These are phyloP conservation scores for Hypholoma fasciculare DNA, from an alignment of 768 basidiomycete genomes.

Conservation along the genomic window DNA sequence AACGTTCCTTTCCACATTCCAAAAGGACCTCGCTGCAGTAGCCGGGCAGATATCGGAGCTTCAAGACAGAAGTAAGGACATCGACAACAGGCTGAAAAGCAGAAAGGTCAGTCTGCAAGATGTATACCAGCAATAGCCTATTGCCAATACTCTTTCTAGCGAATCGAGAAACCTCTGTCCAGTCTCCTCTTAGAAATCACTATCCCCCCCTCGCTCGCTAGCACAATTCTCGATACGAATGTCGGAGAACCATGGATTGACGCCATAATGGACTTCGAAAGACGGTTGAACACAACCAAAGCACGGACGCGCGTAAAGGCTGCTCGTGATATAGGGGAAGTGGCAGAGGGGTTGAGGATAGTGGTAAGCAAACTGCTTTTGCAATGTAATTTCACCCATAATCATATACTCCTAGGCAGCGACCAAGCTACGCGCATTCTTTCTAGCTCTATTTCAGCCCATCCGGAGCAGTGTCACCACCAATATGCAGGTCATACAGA, in stretches of 20 bases:
- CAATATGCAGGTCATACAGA: constrained; percentile 92
- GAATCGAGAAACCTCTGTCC: constrained; percentile 85
- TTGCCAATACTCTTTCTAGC: constrained; percentile 43
- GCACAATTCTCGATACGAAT: constrained; percentile 77
- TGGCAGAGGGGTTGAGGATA: constrained; percentile 85
- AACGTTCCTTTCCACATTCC: constrained; percentile 92
- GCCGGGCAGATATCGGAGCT: constrained; percentile 96
- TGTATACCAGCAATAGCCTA: not conserved
- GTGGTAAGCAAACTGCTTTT: constrained; percentile 55
- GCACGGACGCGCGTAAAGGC: constrained; percentile 83
- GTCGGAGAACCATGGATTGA: constrained; percentile 90
- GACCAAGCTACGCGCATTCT: constrained; percentile 84
- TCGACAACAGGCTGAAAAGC: constrained; percentile 83
- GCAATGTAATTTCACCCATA: not conserved
- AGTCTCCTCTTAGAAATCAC: constrained; percentile 78
- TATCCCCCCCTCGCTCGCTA: constrained; percentile 78
- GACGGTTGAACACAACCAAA: constrained; percentile 64
- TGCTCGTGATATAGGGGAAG: constrained; percentile 77
- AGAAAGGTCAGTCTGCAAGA: constrained; percentile 61
- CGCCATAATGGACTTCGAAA: constrained; percentile 80
- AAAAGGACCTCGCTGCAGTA: constrained; percentile 89
- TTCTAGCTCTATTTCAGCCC: constrained; percentile 80
- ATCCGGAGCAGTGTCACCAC: constrained; percentile 83
- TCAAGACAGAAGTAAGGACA: constrained; percentile 86
- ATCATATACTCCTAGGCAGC: constrained; percentile 59